Percentiles rank a stretch among this genome's conserved stretches.
phyloP scores from a whole-genome alignment of 1,139 yeast species.

The Yueomyces sp. region DNA sequence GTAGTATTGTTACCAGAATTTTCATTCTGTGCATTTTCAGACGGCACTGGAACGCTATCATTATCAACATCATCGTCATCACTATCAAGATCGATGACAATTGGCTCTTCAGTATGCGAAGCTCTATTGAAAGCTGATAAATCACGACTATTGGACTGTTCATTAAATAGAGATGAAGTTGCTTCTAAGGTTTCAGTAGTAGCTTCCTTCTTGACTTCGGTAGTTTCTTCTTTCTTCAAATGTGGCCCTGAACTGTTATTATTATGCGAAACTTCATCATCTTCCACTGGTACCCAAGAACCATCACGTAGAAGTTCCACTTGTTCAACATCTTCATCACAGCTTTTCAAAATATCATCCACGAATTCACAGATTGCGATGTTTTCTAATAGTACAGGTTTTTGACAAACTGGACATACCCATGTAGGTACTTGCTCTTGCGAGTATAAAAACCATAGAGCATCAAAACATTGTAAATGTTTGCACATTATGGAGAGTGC shows the following conservation, averaged over 20 bases:
- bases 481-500: slow-evolving; percentile 45
- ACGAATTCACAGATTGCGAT: slow-evolving; percentile 53
- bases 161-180: background rate
- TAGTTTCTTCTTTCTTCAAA: background rate
- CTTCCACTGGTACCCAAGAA: slow-evolving; percentile 36
- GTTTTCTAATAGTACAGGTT: slow-evolving; percentile 33
- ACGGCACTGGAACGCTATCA: background rate
- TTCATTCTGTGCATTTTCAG: no score
- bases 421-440: slow-evolving; percentile 55
- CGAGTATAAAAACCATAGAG: slow-evolving; percentile 41
- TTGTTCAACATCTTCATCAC: slow-evolving; percentile 36
- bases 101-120: background rate
- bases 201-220: background rate
- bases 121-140: background rate
- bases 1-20: background rate
- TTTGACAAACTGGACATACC: slow-evolving; percentile 56
- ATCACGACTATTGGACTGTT: background rate
- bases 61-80: slow-evolving; percentile 19
- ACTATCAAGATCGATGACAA: slow-evolving; percentile 12
- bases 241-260: slow-evolving; percentile 2
- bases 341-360: slow-evolving; percentile 34
- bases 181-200: background rate
- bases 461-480: slow-evolving; percentile 68
- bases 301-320: slow-evolving; percentile 49
- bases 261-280: slow-evolving; percentile 14